Conservation (phyloP, 768 basidiomycete species). For the Trametes coccinea region DNA sequence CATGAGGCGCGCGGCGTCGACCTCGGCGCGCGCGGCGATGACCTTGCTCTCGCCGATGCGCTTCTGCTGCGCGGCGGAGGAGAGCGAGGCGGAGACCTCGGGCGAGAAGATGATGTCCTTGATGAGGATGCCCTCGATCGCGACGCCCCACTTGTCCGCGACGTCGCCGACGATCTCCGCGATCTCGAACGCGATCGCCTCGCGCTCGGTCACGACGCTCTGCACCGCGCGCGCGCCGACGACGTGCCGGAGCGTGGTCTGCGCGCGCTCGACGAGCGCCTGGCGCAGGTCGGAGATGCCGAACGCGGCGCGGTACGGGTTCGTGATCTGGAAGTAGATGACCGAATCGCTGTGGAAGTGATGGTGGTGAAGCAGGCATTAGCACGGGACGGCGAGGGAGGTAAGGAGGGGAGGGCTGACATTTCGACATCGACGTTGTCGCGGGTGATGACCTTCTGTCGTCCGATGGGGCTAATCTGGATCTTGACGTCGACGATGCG, state of each 20-base stretch:
- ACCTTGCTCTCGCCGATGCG: constrained; percentile 96
- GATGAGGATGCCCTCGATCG: constrained; percentile 94
- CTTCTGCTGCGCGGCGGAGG: constrained; percentile 96
- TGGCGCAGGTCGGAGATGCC: constrained; percentile 89
- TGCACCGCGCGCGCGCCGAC: constrained; percentile 96
- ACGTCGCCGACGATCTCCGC: constrained; percentile 93
- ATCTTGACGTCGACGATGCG: constrained; percentile 93
- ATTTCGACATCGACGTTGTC: constrained; percentile 97
- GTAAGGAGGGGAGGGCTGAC: constrained; percentile 41
- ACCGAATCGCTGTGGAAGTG: constrained; percentile 75
- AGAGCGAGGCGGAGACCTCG: constrained; percentile 88
- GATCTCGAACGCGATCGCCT: constrained; percentile 94
- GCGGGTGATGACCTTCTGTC: constrained; percentile 89
- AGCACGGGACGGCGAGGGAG: constrained; percentile 8
- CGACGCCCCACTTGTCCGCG: constrained; percentile 95
- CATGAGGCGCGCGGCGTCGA: constrained; percentile 94
- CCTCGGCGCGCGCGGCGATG: constrained; percentile 94
- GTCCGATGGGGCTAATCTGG: constrained; percentile 85
- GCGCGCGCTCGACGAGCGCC: constrained; percentile 80
- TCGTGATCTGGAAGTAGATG: constrained; percentile 88
- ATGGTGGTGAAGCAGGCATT: background rate
- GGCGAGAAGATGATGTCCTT: constrained; percentile 92
- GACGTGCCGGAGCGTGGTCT: constrained; percentile 97
- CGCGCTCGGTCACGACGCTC: constrained; percentile 93
- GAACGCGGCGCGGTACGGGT: constrained; percentile 92